phyloP scores from a whole-genome alignment of 106 monocot genomes.

The Xerophyta viscosa region DNA sequence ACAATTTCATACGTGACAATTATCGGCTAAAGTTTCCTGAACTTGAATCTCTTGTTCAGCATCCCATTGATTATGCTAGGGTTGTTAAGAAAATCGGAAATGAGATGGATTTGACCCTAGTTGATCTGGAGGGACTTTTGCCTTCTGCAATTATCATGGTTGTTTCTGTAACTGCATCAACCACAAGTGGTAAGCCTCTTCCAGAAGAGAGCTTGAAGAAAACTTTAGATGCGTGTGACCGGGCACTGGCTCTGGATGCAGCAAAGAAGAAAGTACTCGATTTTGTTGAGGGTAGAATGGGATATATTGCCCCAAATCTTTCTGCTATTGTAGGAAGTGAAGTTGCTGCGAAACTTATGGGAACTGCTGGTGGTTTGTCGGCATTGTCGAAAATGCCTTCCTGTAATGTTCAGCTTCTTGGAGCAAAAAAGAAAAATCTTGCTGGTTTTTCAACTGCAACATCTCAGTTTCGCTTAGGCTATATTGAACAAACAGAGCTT shows the following conservation, averaged over 20 bases:
- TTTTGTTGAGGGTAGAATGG: slow-evolving; percentile 96
- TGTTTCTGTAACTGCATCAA: slow-evolving; percentile 95
- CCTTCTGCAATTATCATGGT: slow-evolving; percentile 99
- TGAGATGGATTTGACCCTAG: slow-evolving; percentile 84
- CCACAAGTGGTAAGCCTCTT: slow-evolving; percentile 90
- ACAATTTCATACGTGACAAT: slow-evolving; percentile 97
- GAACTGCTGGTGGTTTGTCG: slow-evolving; percentile 89
- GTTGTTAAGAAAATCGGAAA: slow-evolving; percentile 98
- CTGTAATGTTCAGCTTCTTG: slow-evolving; percentile 93
- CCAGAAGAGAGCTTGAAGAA: slow-evolving; percentile 77
- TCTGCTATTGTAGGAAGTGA: slow-evolving; percentile 92
- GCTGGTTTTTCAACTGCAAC: slow-evolving; percentile 94
- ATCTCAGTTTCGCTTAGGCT: slow-evolving; percentile 78
- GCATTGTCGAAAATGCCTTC: slow-evolving; percentile 96
- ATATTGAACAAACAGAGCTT: slow-evolving; percentile 84
- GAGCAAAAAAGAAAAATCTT: slow-evolving; percentile 86
- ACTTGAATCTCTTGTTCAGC: slow-evolving; percentile 94
- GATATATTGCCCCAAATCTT: slow-evolving; percentile 90
- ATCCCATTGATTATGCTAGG: slow-evolving; percentile 91
- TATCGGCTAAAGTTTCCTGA: slow-evolving; percentile 93
- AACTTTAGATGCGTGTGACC: slow-evolving; percentile 88
- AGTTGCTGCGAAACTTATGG: slow-evolving; percentile 95
- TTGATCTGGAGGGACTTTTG: slow-evolving; percentile 91
- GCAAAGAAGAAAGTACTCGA: slow-evolving; percentile 93
- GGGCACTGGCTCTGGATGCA: slow-evolving; percentile 72